These are phyloP conservation scores for Boletus tomentosulus DNA, from an alignment of 768 basidiomycete genomes.

Conservation along the genomic window DNA sequence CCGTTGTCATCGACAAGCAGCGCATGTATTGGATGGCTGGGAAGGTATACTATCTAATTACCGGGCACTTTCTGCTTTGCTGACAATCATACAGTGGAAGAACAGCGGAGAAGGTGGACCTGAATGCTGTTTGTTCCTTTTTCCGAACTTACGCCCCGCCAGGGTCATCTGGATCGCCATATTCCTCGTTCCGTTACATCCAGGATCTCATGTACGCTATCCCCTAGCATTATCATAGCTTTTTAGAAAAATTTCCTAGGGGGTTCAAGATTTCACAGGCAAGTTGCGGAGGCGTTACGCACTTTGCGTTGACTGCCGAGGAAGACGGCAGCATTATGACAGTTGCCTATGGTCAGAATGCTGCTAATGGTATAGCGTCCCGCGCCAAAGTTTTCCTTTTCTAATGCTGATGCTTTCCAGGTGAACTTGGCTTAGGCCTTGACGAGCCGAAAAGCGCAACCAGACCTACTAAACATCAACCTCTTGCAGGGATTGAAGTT, in stretches of 20 bases:
- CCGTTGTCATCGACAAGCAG: conserved; percentile 79
- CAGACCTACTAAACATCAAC: conserved; percentile 68
- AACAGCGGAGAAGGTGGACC: conserved; percentile 81
- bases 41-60: conserved; percentile 43
- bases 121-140: not conserved
- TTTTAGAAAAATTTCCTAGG: conserved; percentile 36
- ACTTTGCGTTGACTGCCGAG: conserved; percentile 75
- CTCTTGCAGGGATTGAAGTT: conserved; percentile 76
- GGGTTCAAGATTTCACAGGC: conserved; percentile 72
- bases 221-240: not conserved
- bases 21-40: conserved; percentile 88
- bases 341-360: conserved; percentile 81
- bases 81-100: conserved; percentile 66
- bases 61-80: not conserved
- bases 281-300: conserved; percentile 82
- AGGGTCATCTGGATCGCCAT: conserved; percentile 89
- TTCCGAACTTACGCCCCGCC: conserved; percentile 4
- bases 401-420: conserved; percentile 28
- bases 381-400: no score
- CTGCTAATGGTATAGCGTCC: conserved; percentile 59
- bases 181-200: conserved; percentile 81
- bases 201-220: conserved; percentile 74
- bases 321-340: conserved; percentile 77
- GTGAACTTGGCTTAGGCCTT: conserved; percentile 77
- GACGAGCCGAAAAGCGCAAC: conserved; percentile 85